Evolutionary conservation across 768 basidiomycete species (phyloP).

Genomic region (Russula emetica): DNA sequence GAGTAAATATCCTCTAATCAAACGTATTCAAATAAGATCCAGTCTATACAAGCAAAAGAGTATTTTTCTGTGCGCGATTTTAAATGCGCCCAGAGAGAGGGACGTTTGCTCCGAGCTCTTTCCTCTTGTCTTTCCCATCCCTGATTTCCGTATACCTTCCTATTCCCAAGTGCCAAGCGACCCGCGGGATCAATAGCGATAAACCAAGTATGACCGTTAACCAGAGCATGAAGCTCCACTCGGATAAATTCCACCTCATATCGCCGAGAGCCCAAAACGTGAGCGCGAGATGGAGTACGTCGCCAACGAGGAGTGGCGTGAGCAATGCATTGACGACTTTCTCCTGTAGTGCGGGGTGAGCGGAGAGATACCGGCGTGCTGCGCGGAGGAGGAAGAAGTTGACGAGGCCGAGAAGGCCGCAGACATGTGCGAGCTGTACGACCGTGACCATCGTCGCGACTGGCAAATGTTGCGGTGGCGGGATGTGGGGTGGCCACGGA

Average conservation of each 20-base stretch:
- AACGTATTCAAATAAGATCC: neutral
- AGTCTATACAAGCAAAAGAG: neutral
- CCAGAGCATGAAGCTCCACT: constrained; percentile 70
- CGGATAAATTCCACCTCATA: constrained; percentile 52
- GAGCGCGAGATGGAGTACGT: constrained; percentile 59
- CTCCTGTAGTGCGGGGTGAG: constrained; percentile 63
- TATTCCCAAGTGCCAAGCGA: constrained; percentile 71
- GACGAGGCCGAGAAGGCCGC: constrained; percentile 65
- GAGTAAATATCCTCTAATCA: neutral
- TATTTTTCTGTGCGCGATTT: neutral
- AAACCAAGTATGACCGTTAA: constrained; percentile 59
- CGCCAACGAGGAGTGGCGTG: constrained; percentile 64
- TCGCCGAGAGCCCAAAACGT: constrained; percentile 78
- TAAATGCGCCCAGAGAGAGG: constrained; percentile 4
- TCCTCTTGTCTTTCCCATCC: constrained; percentile 39
- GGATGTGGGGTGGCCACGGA: constrained; percentile 53
- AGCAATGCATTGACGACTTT: constrained; percentile 61
- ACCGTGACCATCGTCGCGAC: constrained; percentile 64
- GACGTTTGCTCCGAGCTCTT: constrained; percentile 4
- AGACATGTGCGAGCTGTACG: constrained; percentile 73
- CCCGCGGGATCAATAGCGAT: constrained; percentile 61
- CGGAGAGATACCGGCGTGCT: constrained; percentile 54
- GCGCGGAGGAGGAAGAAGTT: constrained; percentile 65
- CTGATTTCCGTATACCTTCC: constrained; percentile 67
- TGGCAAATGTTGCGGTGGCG: constrained; percentile 50